Evolutionary conservation across 768 basidiomycete genomes (phyloP).

Genomic region (Lactifluus piperatus): DNA sequence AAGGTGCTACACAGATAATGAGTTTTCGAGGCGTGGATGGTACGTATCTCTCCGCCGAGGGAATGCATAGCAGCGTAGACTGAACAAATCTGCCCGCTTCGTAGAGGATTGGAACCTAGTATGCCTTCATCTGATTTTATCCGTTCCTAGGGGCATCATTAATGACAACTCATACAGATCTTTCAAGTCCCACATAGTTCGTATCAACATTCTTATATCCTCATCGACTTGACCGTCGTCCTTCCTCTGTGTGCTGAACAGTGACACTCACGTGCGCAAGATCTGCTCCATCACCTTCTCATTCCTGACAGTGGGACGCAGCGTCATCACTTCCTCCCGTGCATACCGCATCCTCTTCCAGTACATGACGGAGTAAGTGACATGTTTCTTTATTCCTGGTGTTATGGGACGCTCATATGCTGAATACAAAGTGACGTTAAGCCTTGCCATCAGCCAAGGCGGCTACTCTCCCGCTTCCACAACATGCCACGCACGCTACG

Average conservation of each 20-base stretch:
- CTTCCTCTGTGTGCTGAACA: background rate
- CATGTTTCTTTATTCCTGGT: background rate
- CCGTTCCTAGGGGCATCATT: background rate
- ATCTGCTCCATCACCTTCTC: background rate
- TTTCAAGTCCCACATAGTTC: slow-evolving; percentile 15
- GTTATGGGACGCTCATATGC: background rate
- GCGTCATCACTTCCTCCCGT: slow-evolving; percentile 8
- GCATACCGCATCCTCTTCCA: slow-evolving; percentile 12
- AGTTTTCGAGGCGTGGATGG: slow-evolving; percentile 1
- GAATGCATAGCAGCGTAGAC: background rate
- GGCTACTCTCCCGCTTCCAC: background rate
- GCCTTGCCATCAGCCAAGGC: background rate
- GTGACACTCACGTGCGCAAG: slow-evolving; percentile 2
- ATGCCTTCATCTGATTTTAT: background rate
- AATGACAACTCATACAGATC: background rate
- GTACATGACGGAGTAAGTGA: slow-evolving; percentile 3
- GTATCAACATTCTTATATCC: slow-evolving; percentile 4
- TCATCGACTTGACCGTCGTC: background rate
- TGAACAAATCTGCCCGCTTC: background rate
- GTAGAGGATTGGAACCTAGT: slow-evolving; percentile 12
- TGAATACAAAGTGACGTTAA: background rate
- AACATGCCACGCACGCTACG: background rate
- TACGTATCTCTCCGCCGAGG: background rate
- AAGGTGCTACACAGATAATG: background rate
- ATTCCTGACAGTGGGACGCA: background rate